Evolutionary conservation across 129 eudicot genomes (phyloP).

Genomic region (Flaveria trinervia): DNA sequence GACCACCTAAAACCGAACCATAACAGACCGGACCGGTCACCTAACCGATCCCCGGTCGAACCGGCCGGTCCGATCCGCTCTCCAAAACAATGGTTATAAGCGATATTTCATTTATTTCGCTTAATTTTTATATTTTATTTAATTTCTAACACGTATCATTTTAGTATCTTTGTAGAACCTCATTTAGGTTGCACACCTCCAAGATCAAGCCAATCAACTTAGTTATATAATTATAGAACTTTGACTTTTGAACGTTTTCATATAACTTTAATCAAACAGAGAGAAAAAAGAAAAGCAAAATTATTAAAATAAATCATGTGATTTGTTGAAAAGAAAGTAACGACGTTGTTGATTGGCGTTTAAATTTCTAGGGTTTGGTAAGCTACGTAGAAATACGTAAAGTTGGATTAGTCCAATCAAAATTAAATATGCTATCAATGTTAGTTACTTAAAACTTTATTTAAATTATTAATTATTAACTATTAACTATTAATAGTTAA

Average conservation of each 20-base stretch:
- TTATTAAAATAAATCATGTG: background rate
- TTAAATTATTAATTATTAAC: background rate
- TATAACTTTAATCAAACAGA: background rate
- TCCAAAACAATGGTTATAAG: no score
- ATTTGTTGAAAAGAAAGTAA: slow-evolving; percentile 12
- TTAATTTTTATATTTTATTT: no score
- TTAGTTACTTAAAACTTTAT: background rate
- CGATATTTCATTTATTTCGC: no score
- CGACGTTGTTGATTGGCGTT: background rate
- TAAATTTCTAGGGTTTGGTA: slow-evolving; percentile 26
- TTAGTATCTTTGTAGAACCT: no score
- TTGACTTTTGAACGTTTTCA: slow-evolving; percentile 10
- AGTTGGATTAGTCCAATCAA: background rate
- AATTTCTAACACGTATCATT: no score
- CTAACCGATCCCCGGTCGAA: no score
- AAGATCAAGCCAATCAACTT: background rate
- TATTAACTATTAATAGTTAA: background rate
- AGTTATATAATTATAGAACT: slow-evolving; percentile 1
- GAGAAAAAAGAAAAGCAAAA: background rate
- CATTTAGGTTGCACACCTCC: no score
- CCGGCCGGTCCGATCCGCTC: no score
- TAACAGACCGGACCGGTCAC: no score
- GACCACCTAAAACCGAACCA: no score
- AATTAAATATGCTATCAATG: background rate
- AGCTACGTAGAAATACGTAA: slow-evolving; percentile 30